Conservation (phyloP, 345 rosid species). For the Syzygium oleosum region DNA sequence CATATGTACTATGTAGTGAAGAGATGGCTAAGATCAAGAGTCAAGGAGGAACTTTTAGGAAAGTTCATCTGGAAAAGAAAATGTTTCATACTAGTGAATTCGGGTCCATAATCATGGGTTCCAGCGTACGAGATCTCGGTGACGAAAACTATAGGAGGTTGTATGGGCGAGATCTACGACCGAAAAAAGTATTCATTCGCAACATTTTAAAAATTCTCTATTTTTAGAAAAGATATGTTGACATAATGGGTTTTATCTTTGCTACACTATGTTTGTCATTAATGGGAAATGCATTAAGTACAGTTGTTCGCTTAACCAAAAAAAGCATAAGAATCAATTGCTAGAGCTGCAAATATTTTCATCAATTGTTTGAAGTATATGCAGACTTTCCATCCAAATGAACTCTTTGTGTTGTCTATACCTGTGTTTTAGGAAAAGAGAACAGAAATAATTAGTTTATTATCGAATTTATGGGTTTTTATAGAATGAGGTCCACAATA, state of each 20-base stretch:
- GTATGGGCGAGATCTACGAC: background rate
- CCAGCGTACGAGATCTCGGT: too few relatives aligned
- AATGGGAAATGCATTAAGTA: background rate
- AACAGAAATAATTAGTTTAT: background rate
- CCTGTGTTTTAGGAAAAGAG: background rate
- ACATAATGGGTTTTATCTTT: background rate
- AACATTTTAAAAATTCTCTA: background rate
- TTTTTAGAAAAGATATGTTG: background rate
- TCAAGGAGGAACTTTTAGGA: too few relatives aligned
- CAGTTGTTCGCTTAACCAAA: background rate
- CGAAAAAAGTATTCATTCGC: background rate
- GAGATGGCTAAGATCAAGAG: too few relatives aligned
- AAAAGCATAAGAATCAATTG: background rate
- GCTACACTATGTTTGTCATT: background rate
- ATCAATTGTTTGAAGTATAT: background rate
- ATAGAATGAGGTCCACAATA: fast-evolving
- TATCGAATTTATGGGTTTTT: background rate
- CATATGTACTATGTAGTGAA: too few relatives aligned
- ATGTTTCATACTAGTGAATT: too few relatives aligned
- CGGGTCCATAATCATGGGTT: too few relatives aligned
- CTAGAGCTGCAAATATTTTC: background rate
- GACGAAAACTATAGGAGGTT: too few relatives aligned
- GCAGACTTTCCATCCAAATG: background rate
- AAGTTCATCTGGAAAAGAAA: too few relatives aligned
- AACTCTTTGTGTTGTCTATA: background rate